These are phyloP conservation scores for Panaeolus cyanescens DNA, from an alignment of 768 basidiomycete species.

Conservation along the genomic window DNA sequence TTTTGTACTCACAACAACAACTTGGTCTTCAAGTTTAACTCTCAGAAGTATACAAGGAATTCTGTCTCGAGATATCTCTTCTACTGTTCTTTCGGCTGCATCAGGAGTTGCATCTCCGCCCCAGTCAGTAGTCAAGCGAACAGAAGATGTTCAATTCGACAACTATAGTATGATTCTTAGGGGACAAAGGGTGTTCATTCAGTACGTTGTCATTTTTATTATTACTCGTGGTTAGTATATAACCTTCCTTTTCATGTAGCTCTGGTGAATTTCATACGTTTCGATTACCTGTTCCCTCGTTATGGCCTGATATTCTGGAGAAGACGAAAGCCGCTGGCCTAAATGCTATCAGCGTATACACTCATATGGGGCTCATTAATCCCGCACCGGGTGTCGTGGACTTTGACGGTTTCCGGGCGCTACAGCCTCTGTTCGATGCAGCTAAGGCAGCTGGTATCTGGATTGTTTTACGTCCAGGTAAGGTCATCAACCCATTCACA, in stretches of 20 bases:
- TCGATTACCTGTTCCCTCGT: slow-evolving; percentile 73
- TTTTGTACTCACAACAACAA: neutral
- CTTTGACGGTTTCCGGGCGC: slow-evolving; percentile 67
- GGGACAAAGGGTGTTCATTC: slow-evolving; percentile 72
- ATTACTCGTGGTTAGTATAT: neutral
- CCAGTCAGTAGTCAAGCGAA: slow-evolving; percentile 15
- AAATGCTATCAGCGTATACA: slow-evolving; percentile 77
- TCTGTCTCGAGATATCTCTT: neutral
- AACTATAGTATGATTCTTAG: slow-evolving; percentile 71
- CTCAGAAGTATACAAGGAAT: neutral
- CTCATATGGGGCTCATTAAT: slow-evolving; percentile 78
- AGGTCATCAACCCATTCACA: too few relatives aligned
- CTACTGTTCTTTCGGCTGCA: neutral
- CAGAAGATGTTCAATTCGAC: slow-evolving; percentile 51
- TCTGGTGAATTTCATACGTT: slow-evolving; percentile 88
- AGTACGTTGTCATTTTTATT: slow-evolving; percentile 44
- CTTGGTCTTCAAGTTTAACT: neutral
- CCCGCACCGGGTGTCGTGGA: slow-evolving; percentile 76
- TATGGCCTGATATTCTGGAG: slow-evolving; percentile 84
- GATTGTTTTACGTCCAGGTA: slow-evolving; percentile 79
- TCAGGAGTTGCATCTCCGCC: neutral
- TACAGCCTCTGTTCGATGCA: slow-evolving; percentile 73
- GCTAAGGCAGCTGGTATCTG: slow-evolving; percentile 75
- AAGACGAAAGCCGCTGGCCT: slow-evolving; percentile 81
- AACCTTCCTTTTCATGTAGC: slow-evolving; percentile 37